Evolutionary conservation across 768 basidiomycete species (phyloP).

Genomic region (Mycena maculata): DNA sequence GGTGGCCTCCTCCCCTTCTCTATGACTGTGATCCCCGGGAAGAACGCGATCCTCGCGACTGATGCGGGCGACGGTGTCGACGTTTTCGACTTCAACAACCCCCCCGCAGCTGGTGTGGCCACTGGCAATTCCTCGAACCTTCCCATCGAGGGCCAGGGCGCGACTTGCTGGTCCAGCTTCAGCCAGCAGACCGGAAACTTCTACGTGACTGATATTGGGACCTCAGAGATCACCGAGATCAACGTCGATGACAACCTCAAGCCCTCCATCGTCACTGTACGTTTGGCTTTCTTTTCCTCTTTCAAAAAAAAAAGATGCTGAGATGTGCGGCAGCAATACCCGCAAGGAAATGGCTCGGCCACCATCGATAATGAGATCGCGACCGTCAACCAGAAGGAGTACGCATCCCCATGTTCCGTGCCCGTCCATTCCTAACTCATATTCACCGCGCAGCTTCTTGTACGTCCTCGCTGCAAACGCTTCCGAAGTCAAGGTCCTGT

Average conservation of each 20-base stretch:
- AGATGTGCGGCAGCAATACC: conserved; percentile 48
- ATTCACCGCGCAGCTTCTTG: conserved; percentile 39
- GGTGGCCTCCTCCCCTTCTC: conserved; percentile 63
- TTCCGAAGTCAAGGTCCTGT: conserved; percentile 41
- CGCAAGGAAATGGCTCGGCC: conserved; percentile 47
- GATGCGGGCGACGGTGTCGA: conserved; percentile 55
- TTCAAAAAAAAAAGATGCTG: not conserved
- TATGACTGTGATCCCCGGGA: conserved; percentile 55
- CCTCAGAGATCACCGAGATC: conserved; percentile 57
- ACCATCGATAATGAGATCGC: conserved; percentile 57
- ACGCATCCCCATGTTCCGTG: conserved; percentile 21
- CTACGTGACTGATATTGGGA: conserved; percentile 57
- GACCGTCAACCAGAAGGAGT: conserved; percentile 52
- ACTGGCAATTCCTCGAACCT: conserved; percentile 42
- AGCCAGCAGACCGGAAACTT: conserved; percentile 56
- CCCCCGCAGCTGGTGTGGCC: conserved; percentile 46
- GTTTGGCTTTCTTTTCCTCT: not conserved
- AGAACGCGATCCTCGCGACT: conserved; percentile 54
- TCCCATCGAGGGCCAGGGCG: conserved; percentile 52
- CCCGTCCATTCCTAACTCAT: not conserved
- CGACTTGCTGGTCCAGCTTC: conserved; percentile 59
- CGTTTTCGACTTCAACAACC: conserved; percentile 50
- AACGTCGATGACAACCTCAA: conserved; percentile 58
- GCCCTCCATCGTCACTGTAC: conserved; percentile 57
- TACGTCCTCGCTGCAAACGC: conserved; percentile 44